Evolutionary conservation across 805 yeast genomes (phyloP).

Genomic region (Zygosaccharomyces siamensis): DNA sequence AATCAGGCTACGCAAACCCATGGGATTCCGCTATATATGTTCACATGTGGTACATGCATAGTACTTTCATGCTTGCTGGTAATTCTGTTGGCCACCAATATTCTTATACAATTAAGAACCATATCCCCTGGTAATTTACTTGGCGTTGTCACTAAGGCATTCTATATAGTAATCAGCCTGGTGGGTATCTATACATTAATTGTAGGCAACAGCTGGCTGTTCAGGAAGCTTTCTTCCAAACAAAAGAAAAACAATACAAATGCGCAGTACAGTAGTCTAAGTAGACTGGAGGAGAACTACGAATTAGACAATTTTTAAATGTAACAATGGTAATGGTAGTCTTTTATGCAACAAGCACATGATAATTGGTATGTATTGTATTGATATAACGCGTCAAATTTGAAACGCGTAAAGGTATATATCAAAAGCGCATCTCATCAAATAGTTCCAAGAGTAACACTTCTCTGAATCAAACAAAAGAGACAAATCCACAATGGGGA

Average conservation of each 20-base stretch:
- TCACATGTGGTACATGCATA: slow-evolving; percentile 25
- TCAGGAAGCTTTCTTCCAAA: slow-evolving; percentile 8
- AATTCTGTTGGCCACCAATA: slow-evolving; percentile 35
- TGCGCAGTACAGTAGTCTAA: slow-evolving; percentile 8
- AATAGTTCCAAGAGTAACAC: background rate
- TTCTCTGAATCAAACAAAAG: background rate
- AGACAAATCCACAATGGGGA: slow-evolving; percentile 56
- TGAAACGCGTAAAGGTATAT: slow-evolving; percentile 1
- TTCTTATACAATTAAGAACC: slow-evolving; percentile 36
- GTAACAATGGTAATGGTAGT: background rate
- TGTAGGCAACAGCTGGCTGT: slow-evolving; percentile 19
- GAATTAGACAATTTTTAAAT: slow-evolving; percentile 7
- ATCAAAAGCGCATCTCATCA: background rate
- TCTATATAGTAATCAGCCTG: slow-evolving; percentile 18
- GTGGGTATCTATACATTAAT: slow-evolving; percentile 16
- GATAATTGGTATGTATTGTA: background rate
- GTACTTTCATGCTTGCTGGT: slow-evolving; percentile 29
- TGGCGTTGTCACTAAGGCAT: slow-evolving; percentile 15
- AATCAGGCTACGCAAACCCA: slow-evolving; percentile 20
- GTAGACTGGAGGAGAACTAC: slow-evolving; percentile 6
- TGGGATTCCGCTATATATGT: slow-evolving; percentile 20
- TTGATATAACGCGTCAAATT: slow-evolving; percentile 4
- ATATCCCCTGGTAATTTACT: slow-evolving; percentile 20
- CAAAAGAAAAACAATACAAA: background rate
- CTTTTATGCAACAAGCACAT: no score